Conservation (phyloP, 2,329 filamentous ascomycete genomes). For the Nigrograna mackinnonii region DNA sequence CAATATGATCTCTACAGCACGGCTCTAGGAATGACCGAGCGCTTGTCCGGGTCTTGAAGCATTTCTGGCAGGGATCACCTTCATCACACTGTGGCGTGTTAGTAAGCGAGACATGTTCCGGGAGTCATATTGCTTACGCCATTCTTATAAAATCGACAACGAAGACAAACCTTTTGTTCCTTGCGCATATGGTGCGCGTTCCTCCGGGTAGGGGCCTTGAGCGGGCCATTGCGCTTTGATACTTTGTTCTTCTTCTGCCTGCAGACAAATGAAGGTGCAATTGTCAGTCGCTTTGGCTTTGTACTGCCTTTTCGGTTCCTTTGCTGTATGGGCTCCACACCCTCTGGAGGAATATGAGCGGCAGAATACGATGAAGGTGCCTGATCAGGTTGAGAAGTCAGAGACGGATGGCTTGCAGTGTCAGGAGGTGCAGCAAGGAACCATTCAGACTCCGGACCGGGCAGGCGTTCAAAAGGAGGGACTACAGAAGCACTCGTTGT, state of each 20-base stretch:
- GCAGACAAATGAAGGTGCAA: constrained; percentile 37
- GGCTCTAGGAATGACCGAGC: constrained; percentile 20
- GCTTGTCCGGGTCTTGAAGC: constrained; percentile 30
- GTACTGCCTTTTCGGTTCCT: constrained; percentile 12
- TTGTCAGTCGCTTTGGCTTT: constrained; percentile 24
- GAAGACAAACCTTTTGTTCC: constrained; percentile 31
- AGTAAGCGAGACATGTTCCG: neutral
- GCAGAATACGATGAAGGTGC: too few relatives aligned
- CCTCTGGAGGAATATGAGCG: too few relatives aligned
- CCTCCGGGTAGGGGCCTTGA: constrained; percentile 28
- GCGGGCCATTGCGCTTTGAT: constrained; percentile 31
- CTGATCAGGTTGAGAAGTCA: too few relatives aligned
- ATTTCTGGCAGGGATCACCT: constrained; percentile 34
- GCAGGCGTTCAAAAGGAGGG: constrained; percentile 17
- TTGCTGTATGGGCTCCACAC: constrained; percentile 9
- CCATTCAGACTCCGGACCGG: constrained; percentile 23
- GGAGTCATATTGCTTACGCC: constrained; percentile 18
- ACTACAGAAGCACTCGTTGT: constrained; percentile 11
- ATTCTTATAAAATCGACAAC: constrained; percentile 40
- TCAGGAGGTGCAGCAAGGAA: too few relatives aligned
- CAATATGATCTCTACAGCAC: constrained; percentile 36
- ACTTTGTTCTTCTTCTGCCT: constrained; percentile 37
- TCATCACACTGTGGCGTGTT: constrained; percentile 30
- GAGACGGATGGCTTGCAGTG: too few relatives aligned
- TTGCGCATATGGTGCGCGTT: constrained; percentile 42